Conservation (phyloP, 805 yeast genomes). For the Starmerella vaccinii region DNA sequence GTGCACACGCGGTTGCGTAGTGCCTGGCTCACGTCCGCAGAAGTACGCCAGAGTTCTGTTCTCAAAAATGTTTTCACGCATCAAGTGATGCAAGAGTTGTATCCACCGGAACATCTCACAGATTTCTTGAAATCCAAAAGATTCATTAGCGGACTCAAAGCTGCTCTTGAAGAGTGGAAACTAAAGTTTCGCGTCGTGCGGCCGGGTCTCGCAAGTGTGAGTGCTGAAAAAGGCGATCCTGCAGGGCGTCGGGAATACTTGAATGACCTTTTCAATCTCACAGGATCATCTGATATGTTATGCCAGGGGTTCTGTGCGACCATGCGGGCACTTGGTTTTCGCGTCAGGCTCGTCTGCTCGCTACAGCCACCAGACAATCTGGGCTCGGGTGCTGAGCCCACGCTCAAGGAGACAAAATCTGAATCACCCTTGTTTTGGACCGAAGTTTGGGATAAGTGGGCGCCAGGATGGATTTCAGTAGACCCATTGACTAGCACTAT, state of each 20-base stretch:
- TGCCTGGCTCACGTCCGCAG: constrained; percentile 54
- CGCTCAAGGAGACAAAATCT: constrained; percentile 9
- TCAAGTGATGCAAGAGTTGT: constrained; percentile 39
- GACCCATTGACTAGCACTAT: constrained; percentile 62
- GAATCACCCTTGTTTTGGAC: constrained; percentile 72
- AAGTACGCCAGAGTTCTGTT: constrained; percentile 30
- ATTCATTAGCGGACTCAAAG: constrained; percentile 66
- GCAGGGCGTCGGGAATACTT: constrained; percentile 36
- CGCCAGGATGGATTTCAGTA: constrained; percentile 68
- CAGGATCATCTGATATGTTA: constrained; percentile 68
- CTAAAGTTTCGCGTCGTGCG: constrained; percentile 42
- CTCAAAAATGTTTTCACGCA: constrained; percentile 43
- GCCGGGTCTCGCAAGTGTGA: constrained; percentile 29
- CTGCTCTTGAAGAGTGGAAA: constrained; percentile 54
- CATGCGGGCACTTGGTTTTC: constrained; percentile 57
- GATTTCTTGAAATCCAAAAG: constrained; percentile 48
- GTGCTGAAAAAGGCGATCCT: constrained; percentile 25
- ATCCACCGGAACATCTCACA: constrained; percentile 38
- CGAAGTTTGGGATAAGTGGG: constrained; percentile 78
- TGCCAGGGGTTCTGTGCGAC: constrained; percentile 82
- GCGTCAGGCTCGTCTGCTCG: constrained; percentile 68
- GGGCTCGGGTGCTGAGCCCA: constrained; percentile 6
- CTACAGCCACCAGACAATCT: constrained; percentile 76
- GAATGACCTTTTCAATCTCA: constrained; percentile 35
- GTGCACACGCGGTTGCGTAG: constrained; percentile 62